These are phyloP conservation scores for Lecanicillium sp. DNA, from an alignment of 2,329 filamentous ascomycete genomes.

Conservation along the genomic window DNA sequence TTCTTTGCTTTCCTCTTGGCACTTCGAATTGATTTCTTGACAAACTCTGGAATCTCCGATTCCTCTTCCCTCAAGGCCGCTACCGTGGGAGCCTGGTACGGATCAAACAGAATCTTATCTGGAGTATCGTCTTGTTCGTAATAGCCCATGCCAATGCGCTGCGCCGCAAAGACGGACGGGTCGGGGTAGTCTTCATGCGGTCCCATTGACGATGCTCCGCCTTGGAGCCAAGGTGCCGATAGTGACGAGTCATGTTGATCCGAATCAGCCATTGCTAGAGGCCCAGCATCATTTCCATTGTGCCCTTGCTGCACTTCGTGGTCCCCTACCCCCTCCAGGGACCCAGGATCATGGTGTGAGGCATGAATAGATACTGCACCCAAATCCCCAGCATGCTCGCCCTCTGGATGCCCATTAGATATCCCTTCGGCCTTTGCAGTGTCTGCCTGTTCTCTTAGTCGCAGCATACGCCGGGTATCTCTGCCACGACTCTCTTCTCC, in stretches of 20 bases:
- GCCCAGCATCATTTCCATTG: background rate
- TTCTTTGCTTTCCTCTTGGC: conserved; percentile 48
- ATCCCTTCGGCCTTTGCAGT: conserved; percentile 49
- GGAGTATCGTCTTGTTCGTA: conserved; percentile 53
- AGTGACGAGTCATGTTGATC: background rate
- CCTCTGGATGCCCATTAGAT: conserved; percentile 15
- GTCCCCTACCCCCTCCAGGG: background rate
- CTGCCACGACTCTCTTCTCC: conserved; percentile 54
- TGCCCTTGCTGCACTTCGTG: background rate
- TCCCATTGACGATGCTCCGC: conserved; percentile 9
- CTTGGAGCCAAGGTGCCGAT: conserved; percentile 2
- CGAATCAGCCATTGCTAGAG: background rate
- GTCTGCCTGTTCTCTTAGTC: conserved; percentile 49
- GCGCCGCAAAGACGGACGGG: conserved; percentile 39
- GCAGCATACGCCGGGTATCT: conserved; percentile 52
- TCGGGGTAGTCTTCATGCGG: conserved; percentile 38
- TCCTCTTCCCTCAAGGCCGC: conserved; percentile 38
- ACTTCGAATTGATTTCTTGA: conserved; percentile 48
- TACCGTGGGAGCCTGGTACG: conserved; percentile 47
- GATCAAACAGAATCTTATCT: conserved; percentile 54
- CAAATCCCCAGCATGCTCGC: conserved; percentile 21
- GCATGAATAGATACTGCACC: background rate
- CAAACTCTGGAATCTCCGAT: conserved; percentile 45
- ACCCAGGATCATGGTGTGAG: conserved; percentile 7
- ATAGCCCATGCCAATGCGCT: conserved; percentile 54